These are phyloP conservation scores for Torulaspora delbrueckii DNA, from an alignment of 805 yeast genomes.

Conservation along the genomic window DNA sequence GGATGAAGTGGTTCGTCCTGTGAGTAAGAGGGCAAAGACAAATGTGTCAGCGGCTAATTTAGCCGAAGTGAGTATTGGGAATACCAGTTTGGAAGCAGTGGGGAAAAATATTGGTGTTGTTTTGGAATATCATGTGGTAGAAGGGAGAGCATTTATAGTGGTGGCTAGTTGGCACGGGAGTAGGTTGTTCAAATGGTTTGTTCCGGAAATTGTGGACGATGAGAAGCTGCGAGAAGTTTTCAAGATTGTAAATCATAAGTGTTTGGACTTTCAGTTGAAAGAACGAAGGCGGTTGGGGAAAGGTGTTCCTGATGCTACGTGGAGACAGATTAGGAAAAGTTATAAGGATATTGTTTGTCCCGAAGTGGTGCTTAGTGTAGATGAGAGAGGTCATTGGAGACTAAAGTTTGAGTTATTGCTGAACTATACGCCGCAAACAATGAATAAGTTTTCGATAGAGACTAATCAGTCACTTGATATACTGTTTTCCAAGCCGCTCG, in stretches of 20 bases:
- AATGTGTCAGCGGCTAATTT: neutral
- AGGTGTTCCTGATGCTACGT: neutral
- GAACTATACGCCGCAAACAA: conserved; percentile 12
- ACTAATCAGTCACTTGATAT: conserved; percentile 22
- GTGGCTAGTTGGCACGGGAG: neutral
- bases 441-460: conserved; percentile 27
- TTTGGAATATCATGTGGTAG: neutral
- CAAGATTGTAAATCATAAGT: conserved; percentile 8
- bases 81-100: neutral
- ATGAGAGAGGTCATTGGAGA: conserved; percentile 8
- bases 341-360: conserved; percentile 12
- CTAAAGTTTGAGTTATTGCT: conserved; percentile 8
- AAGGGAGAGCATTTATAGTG: neutral
- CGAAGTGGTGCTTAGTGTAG: neutral
- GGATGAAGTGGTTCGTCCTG: neutral
- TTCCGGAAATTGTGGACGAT: neutral
- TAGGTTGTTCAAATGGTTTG: neutral
- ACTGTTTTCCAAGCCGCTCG: conserved; percentile 14
- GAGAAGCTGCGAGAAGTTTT: conserved; percentile 4
- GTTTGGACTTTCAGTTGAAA: conserved; percentile 6
- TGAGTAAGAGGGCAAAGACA: neutral
- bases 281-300: neutral
- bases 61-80: neutral
- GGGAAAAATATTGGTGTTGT: neutral
- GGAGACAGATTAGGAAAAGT: conserved; percentile 5